These are phyloP conservation scores for Cornus florida DNA, from an alignment of 148 eudicot species.

Conservation along the genomic window DNA sequence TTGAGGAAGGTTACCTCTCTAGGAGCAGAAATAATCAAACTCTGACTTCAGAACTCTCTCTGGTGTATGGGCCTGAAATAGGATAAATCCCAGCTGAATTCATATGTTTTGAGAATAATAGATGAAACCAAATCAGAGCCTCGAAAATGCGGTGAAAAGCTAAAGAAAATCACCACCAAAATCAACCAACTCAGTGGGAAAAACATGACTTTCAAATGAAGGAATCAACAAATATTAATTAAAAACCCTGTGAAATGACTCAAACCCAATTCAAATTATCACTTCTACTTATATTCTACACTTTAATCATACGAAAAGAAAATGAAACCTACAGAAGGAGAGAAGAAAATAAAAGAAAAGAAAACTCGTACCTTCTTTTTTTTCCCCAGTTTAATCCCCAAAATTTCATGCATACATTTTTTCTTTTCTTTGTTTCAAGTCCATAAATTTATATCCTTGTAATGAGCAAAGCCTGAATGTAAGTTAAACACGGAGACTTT, in stretches of 20 bases:
- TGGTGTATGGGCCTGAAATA: background rate
- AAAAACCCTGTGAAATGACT: constrained; percentile 9
- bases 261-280: constrained; percentile 14
- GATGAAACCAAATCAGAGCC: constrained; percentile 9
- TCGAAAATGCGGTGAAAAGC: background rate
- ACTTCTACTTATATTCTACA: background rate
- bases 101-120: background rate
- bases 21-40: background rate
- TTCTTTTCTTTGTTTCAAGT: background rate
- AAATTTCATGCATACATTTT: background rate
- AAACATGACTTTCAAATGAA: constrained; percentile 4
- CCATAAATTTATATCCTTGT: background rate
- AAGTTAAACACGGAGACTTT: background rate
- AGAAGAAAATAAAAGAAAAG: background rate
- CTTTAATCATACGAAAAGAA: background rate
- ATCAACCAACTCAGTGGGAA: background rate
- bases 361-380: background rate
- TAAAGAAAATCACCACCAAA: constrained; percentile 5
- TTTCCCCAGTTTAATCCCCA: background rate
- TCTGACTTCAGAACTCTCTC: background rate
- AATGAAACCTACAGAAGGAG: no score
- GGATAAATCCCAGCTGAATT: background rate
- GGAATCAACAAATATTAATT: background rate
- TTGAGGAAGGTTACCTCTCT: constrained; percentile 2
- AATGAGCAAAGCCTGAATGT: constrained; percentile 1